These are phyloP conservation scores for Fusarium decemcellulare DNA, from an alignment of 2,329 filamentous ascomycete species.

Conservation along the genomic window DNA sequence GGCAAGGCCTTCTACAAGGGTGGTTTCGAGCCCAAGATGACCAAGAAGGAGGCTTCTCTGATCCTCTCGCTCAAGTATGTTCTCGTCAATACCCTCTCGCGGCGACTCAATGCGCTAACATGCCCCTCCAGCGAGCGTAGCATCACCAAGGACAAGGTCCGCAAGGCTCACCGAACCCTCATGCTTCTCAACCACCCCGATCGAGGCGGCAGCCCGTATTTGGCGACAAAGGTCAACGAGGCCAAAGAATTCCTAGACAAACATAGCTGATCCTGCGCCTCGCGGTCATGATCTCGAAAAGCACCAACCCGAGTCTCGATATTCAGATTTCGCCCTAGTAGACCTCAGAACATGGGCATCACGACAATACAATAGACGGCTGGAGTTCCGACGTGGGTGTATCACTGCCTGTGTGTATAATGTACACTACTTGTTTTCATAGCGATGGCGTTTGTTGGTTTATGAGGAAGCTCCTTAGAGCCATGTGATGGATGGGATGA, in stretches of 20 bases:
- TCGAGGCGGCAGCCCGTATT: conserved; percentile 94
- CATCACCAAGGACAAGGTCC: conserved; percentile 91
- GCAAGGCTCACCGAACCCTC: conserved; percentile 93
- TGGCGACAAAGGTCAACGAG: conserved; percentile 98
- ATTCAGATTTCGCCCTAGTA: conserved; percentile 12
- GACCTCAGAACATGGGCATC: conserved; percentile 1
- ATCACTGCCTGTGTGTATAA: conserved; percentile 43
- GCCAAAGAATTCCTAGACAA: conserved; percentile 98
- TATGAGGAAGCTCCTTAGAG: conserved; percentile 41
- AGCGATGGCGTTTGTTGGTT: conserved; percentile 60
- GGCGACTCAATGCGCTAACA: conserved; percentile 16
- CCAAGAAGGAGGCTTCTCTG: conserved; percentile 87
- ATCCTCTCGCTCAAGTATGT: conserved; percentile 90
- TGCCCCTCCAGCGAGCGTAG: conserved; percentile 78
- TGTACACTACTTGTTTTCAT: conserved; percentile 60
- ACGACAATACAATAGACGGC: conserved; percentile 28
- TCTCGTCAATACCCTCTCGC: not conserved
- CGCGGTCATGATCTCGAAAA: conserved; percentile 20
- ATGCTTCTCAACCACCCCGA: conserved; percentile 99
- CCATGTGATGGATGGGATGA: conserved; percentile 38
- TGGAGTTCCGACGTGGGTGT: conserved; percentile 21
- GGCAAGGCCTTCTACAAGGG: conserved; percentile 98
- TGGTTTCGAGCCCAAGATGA: conserved; percentile 98
- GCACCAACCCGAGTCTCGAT: conserved; percentile 6
- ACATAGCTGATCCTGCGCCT: conserved; percentile 38